Percentiles rank a stretch among this genome's conserved stretches.
Conservation (phyloP, 352 stramenopile species). For the Plasmopara muralis region DNA sequence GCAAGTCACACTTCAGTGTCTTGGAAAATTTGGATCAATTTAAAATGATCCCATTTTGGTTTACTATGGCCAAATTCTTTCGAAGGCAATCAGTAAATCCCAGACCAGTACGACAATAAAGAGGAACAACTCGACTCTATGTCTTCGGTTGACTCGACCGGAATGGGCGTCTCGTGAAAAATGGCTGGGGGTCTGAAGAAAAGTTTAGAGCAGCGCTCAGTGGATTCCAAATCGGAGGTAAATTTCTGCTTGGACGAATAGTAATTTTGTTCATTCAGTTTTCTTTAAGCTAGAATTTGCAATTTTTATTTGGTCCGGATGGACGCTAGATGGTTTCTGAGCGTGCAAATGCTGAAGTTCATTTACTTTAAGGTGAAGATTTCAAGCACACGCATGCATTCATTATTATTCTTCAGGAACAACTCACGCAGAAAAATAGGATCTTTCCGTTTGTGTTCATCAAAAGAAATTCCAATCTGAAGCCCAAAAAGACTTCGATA, state of each 20-base stretch:
- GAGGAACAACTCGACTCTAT: background rate
- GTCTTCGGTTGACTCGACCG: background rate
- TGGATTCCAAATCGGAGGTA: background rate
- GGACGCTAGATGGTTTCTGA: background rate
- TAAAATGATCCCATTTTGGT: background rate
- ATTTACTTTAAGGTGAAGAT: too few species aligned
- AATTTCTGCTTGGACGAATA: background rate
- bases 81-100: background rate
- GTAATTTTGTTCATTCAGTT: conserved; percentile 1
- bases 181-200: background rate
- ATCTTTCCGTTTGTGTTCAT: too few species aligned
- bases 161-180: background rate
- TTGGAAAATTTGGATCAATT: background rate
- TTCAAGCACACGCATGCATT: too few species aligned
- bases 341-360: too few species aligned
- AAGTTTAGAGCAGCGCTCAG: background rate
- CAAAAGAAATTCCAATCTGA: too few species aligned
- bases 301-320: background rate
- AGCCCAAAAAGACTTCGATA: too few species aligned
- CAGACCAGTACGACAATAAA: background rate
- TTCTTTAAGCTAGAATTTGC: background rate
- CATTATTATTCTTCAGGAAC: too few species aligned
- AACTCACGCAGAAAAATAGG: too few species aligned
- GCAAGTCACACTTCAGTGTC: background rate
- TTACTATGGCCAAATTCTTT: background rate